Evolutionary conservation across 371 early-diverging fungal species (phyloP), one percentile per base, ranked within the genome.

Genomic region (Mortierella sp.): DNA sequence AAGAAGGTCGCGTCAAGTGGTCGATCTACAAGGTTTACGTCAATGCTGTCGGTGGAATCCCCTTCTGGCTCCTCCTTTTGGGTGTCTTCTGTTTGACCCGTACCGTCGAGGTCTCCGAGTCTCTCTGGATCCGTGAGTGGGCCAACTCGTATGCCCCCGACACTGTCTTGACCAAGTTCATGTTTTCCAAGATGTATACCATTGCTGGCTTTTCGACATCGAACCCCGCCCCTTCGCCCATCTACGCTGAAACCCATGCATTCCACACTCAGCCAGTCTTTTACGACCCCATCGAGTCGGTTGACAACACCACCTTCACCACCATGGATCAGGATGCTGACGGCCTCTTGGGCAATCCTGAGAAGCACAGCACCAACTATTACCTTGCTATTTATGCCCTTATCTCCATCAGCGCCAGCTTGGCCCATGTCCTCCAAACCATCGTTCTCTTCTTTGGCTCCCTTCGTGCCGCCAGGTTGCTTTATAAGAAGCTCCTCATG

Each of bases 71-170:
- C 58, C 40, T 85, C 2, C 68, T 91, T 48, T 63, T 85, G 64
- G 24, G 71, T 0, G 63, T 84, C 14, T 85, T 92, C 37, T 58
- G 86, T n/a, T 79, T 87, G 26, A 77, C 89, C 16, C 90, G 92
- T 64, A 71, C 70, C 24, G 58, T 92, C 26, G 89, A 90, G 26
- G 85, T 92, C 14, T 72, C 80, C 1, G 90, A 88, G 67, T 86
- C 77, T 0, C 88, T 89, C 73, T 92, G 91, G 91, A 79, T 92
- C 10, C 90, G 91, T 74, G 80, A 85, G 61, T 92, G 92, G 92
- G 85, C 90, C 22, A 87, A 86, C 55, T 85, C 86, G 9, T 85
- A 80, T 53, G 72, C 70, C 34, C 73, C 81, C 7, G 58, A 66
- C 39, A 29, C 80, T 5, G 22, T 50, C 16, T 14, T 68, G 64